phyloP scores from a whole-genome alignment of 805 yeast species.

The Tetrapisispora arboricola region DNA sequence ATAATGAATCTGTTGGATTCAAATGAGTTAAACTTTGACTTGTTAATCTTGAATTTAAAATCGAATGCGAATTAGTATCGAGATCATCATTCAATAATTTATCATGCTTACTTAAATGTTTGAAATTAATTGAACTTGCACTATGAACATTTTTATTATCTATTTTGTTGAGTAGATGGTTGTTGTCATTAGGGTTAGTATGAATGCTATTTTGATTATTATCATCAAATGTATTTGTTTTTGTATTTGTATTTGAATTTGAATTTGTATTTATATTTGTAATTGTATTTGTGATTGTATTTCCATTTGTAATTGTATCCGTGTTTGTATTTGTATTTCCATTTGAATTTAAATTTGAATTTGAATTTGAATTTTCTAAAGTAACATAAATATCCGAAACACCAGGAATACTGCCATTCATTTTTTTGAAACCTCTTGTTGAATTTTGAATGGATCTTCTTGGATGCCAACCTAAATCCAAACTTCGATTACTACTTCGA shows the following conservation, averaged over 20 bases:
- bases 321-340: too few relatives aligned
- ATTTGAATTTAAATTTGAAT: background rate
- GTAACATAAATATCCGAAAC: slow-evolving; percentile 17
- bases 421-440: slow-evolving; percentile 10
- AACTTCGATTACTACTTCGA: slow-evolving; percentile 7
- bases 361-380: slow-evolving; percentile 7
- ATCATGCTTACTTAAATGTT: slow-evolving; percentile 1
- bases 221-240: background rate
- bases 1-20: background rate
- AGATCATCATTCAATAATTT: background rate
- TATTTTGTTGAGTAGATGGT: background rate
- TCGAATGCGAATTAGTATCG: too few relatives aligned
- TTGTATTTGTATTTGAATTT: too few relatives aligned
- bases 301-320: too few relatives aligned
- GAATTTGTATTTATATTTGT: too few relatives aligned
- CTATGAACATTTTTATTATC: background rate
- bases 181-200: background rate
- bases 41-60: background rate
- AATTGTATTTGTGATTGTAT: too few relatives aligned
- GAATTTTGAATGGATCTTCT: slow-evolving; percentile 19
- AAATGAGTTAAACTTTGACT: background rate
- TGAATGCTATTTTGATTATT: background rate
- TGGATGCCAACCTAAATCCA: slow-evolving; percentile 3
- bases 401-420: slow-evolving; percentile 6
- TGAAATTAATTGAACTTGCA: slow-evolving; percentile 1